These are phyloP conservation scores for Eimeria maxima DNA, from an alignment of 169 alveolate species.

Conservation along the genomic window DNA sequence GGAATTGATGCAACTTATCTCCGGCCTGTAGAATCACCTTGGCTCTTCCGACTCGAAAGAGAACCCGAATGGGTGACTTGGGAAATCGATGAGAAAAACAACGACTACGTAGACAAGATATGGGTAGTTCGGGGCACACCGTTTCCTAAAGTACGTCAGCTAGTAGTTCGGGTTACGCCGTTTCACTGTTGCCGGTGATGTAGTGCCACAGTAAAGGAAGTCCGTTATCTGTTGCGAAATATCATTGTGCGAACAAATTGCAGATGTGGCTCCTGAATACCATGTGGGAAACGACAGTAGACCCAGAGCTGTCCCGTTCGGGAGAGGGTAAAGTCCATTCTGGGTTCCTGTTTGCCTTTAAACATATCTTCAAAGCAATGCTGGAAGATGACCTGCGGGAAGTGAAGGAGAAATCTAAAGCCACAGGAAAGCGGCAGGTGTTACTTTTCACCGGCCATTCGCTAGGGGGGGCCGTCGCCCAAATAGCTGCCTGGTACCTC, in stretches of 20 bases:
- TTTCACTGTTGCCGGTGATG: background rate
- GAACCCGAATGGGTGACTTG: slow-evolving; percentile 30
- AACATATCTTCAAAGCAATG: background rate
- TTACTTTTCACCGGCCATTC: slow-evolving; percentile 76
- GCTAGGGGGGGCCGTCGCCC: slow-evolving; percentile 64
- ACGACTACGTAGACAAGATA: slow-evolving; percentile 55
- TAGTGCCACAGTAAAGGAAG: background rate
- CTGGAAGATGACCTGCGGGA: slow-evolving; percentile 34
- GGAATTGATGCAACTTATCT: slow-evolving; percentile 60
- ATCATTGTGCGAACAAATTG: background rate
- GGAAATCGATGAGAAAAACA: slow-evolving; percentile 32
- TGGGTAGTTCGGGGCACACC: slow-evolving; percentile 67
- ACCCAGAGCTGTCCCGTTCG: slow-evolving; percentile 54
- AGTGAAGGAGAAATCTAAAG: background rate
- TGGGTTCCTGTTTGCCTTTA: slow-evolving; percentile 52
- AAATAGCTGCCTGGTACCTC: slow-evolving; percentile 66
- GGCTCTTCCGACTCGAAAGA: slow-evolving; percentile 66
- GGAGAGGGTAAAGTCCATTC: slow-evolving; percentile 47
- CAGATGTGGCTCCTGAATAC: slow-evolving; percentile 70
- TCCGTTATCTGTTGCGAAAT: background rate
- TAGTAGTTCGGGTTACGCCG: background rate
- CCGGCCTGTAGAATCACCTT: slow-evolving; percentile 54
- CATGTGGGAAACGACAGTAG: slow-evolving; percentile 48
- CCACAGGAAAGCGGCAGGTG: slow-evolving; percentile 60
- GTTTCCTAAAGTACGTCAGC: slow-evolving; percentile 31